These are phyloP conservation scores for Talaromyces sp. DNA, from an alignment of 2,329 filamentous ascomycete species.

Conservation along the genomic window DNA sequence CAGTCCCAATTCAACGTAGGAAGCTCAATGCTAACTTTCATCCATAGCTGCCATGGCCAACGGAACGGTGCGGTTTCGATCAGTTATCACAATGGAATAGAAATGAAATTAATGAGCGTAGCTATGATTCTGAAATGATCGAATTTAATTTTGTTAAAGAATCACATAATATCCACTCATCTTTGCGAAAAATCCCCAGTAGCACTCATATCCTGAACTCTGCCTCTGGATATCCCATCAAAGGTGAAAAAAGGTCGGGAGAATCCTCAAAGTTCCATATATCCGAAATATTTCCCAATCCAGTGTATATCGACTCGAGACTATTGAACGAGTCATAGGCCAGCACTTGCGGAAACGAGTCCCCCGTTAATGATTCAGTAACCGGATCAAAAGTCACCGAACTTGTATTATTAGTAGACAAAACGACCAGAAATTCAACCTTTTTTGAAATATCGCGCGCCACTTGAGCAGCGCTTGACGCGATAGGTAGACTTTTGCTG, in stretches of 20 bases:
- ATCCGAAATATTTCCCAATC: not conserved
- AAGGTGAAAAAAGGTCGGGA: not conserved
- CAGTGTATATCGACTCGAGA: not conserved
- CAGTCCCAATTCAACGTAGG: not conserved
- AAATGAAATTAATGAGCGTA: not conserved
- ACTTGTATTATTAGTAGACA: not conserved
- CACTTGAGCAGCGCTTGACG: conserved; percentile 6
- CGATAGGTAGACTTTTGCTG: conserved; percentile 4
- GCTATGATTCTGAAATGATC: not conserved
- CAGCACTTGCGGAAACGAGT: not conserved
- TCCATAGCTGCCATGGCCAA: conserved; percentile 42
- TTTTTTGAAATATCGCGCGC: not conserved
- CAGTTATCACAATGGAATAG: conserved; percentile 43
- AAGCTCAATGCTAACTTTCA: not conserved
- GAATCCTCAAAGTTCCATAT: not conserved
- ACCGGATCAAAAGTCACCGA: not conserved
- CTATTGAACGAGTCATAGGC: not conserved
- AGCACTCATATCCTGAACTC: not conserved
- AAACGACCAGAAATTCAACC: not conserved
- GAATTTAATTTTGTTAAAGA: not conserved
- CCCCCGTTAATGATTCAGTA: not conserved
- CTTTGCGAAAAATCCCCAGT: not conserved
- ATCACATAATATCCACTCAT: not conserved
- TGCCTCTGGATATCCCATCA: not conserved
- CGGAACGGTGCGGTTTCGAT: conserved; percentile 47